These are phyloP conservation scores for Powellomyces hirtus DNA, from an alignment of 192 early-diverging fungal species.

Conservation along the genomic window DNA sequence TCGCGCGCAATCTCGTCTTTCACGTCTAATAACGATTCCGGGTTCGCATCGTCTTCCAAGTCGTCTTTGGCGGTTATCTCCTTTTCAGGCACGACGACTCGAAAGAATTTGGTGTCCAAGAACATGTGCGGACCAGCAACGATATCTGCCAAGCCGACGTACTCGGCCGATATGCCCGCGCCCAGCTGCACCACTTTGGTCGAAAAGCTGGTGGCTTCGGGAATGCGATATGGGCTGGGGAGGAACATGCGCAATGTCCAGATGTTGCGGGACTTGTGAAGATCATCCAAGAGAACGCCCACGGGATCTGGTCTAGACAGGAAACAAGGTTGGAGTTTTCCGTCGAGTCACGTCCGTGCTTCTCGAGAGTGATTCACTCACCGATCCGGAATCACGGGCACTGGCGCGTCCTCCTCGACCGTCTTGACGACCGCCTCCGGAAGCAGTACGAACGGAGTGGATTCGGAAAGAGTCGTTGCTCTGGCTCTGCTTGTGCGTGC, in stretches of 20 bases:
- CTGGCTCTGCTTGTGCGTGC: no score
- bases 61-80: no score
- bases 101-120: neutral
- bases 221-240: neutral
- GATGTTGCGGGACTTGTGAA: neutral
- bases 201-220: neutral
- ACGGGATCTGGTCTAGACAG: no score
- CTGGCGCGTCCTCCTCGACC: no score
- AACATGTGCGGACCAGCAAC: constrained; percentile 2
- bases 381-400: no score
- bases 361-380: no score
- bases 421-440: no score
- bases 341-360: no score
- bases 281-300: neutral
- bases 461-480: no score
- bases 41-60: no score
- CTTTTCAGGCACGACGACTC: neutral
- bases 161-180: neutral
- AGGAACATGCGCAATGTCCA: constrained; percentile 6
- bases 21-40: neutral
- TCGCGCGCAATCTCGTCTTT: neutral
- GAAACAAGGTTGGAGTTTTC: no score
- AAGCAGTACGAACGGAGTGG: no score
- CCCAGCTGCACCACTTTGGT: neutral
- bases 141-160: neutral